phyloP scores from a whole-genome alignment of 2,329 filamentous ascomycete species.

The Corynespora cassiicola region DNA sequence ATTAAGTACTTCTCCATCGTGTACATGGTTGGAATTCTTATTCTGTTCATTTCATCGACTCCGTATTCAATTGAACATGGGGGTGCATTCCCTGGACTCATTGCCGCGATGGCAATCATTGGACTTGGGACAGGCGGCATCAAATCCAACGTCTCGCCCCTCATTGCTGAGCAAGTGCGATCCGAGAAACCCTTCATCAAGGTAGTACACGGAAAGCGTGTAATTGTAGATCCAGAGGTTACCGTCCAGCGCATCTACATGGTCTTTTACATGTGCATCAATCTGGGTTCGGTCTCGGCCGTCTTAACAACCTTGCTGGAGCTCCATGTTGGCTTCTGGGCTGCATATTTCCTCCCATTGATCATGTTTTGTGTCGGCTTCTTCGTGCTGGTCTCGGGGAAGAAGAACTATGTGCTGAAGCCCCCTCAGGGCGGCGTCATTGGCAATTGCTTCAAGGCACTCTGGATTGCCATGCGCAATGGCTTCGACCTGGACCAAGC shows the following conservation, averaged over 20 bases:
- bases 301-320: conserved; percentile 76
- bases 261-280: conserved; percentile 77
- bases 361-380: conserved; percentile 71
- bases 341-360: conserved; percentile 68
- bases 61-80: conserved; percentile 68
- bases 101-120: conserved; percentile 70
- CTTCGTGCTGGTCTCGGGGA: conserved; percentile 51
- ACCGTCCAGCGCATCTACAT: conserved; percentile 57
- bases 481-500: conserved; percentile 64
- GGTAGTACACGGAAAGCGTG: conserved; percentile 45
- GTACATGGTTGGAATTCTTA: conserved; percentile 70
- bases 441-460: conserved; percentile 60
- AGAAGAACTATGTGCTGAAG: conserved; percentile 43
- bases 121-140: conserved; percentile 81
- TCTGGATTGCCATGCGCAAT: conserved; percentile 63
- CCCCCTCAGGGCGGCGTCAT: conserved; percentile 47
- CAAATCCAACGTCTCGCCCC: conserved; percentile 74
- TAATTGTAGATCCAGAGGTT: conserved; percentile 53
- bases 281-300: conserved; percentile 72
- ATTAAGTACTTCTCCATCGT: conserved; percentile 70
- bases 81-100: conserved; percentile 67
- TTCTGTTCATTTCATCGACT: conserved; percentile 70
- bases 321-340: conserved; percentile 73
- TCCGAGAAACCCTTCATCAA: conserved; percentile 50
- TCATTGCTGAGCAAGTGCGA: conserved; percentile 57